These are phyloP conservation scores for Gastrolobium bilobum DNA, from an alignment of 306 rosid genomes.

Conservation along the genomic window DNA sequence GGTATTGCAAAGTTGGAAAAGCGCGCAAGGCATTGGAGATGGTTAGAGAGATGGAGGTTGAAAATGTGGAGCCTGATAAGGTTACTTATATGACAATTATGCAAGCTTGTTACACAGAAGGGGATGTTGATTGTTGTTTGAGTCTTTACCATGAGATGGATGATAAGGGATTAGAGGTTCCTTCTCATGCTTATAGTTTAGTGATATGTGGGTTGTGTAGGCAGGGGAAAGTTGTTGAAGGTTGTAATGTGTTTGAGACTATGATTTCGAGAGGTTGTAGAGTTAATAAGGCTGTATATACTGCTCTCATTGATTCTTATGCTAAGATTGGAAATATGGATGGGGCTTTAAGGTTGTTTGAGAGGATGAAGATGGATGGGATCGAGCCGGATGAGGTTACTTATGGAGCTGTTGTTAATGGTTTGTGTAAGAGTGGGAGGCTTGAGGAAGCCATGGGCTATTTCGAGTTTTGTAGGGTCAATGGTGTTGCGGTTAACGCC, in stretches of 20 bases:
- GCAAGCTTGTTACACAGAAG: constrained; percentile 75
- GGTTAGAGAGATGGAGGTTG: constrained; percentile 67
- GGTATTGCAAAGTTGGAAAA: constrained; percentile 78
- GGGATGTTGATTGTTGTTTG: constrained; percentile 71
- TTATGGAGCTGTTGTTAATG: constrained; percentile 81
- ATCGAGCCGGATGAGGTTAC: constrained; percentile 85
- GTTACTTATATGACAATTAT: constrained; percentile 78
- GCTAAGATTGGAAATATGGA: constrained; percentile 71
- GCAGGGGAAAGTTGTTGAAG: constrained; percentile 73
- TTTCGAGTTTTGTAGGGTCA: constrained; percentile 60
- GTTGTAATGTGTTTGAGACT: constrained; percentile 64
- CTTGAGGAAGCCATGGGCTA: constrained; percentile 80
- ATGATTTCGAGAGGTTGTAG: constrained; percentile 70
- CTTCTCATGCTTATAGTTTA: constrained; percentile 71
- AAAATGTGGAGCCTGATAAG: constrained; percentile 73
- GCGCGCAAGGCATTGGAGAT: constrained; percentile 63
- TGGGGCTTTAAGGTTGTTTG: constrained; percentile 72
- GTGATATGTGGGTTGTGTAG: constrained; percentile 81
- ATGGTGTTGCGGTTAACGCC: constrained; percentile 67
- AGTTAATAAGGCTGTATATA: constrained; percentile 77
- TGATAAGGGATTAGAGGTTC: constrained; percentile 72
- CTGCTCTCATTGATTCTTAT: constrained; percentile 78
- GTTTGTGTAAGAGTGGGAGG: constrained; percentile 83
- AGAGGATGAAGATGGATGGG: constrained; percentile 73
- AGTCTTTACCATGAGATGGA: constrained; percentile 87